Evolutionary conservation across 192 early-diverging fungal species (phyloP).

Genomic region (Tieghemiomyces parasiticus): DNA sequence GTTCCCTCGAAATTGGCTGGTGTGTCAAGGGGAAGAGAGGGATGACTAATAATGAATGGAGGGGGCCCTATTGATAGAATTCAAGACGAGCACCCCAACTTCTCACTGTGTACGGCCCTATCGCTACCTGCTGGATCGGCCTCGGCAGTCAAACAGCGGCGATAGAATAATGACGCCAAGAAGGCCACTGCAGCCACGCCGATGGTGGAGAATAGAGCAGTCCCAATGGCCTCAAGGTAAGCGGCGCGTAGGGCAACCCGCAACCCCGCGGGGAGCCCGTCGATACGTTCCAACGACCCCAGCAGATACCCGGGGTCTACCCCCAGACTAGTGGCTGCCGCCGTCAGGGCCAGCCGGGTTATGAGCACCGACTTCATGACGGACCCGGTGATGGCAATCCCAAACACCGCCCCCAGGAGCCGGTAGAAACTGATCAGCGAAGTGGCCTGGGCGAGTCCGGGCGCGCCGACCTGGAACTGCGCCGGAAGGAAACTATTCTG

Average conservation of each 20-base stretch:
- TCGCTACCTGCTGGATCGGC: no score
- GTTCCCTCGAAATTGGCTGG: no score
- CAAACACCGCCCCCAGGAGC: constrained; percentile 29
- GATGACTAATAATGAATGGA: no score
- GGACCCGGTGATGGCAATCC: constrained; percentile 14
- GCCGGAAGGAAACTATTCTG: constrained; percentile 25
- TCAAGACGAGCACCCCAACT: no score
- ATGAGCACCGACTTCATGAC: not conserved
- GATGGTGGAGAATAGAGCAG: not conserved
- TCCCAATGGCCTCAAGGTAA: not conserved
- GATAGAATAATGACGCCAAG: not conserved
- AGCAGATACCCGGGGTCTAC: not conserved
- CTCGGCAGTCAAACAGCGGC: not conserved
- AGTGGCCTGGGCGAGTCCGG: constrained; percentile 24
- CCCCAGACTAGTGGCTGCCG: not conserved
- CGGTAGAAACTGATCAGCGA: constrained; percentile 29
- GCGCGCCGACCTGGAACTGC: constrained; percentile 20
- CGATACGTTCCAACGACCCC: not conserved
- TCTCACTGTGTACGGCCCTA: no score
- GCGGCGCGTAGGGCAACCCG: no score
- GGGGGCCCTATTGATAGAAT: no score
- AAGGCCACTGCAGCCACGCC: not conserved
- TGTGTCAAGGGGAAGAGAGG: no score
- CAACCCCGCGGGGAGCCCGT: not conserved
- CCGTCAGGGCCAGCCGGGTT: not conserved